These are phyloP conservation scores for Penicillium samsonianum DNA, from an alignment of 495 filamentous ascomycete species.

Conservation along the genomic window DNA sequence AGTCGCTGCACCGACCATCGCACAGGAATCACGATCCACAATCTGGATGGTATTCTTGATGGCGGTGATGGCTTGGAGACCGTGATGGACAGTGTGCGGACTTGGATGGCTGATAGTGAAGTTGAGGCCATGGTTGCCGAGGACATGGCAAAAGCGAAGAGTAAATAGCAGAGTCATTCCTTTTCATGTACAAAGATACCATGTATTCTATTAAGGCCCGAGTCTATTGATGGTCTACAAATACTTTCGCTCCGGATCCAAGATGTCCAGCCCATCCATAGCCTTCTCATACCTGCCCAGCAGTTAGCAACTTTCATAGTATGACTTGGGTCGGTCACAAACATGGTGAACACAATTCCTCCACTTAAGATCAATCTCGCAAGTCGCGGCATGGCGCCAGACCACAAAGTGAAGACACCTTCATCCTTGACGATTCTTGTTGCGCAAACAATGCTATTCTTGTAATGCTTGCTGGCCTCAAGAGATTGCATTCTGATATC, in stretches of 20 bases:
- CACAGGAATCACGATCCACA: slow-evolving; percentile 77
- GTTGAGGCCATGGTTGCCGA: slow-evolving; percentile 65
- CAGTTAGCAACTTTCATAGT: slow-evolving; percentile 17
- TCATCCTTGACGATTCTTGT: slow-evolving; percentile 84
- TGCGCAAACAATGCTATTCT: slow-evolving; percentile 86
- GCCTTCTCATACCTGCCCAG: slow-evolving; percentile 83
- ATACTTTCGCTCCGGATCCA: slow-evolving; percentile 85
- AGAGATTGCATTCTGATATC: slow-evolving; percentile 86
- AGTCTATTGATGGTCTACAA: slow-evolving; percentile 51
- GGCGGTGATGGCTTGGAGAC: slow-evolving; percentile 71
- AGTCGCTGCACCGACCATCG: slow-evolving; percentile 93
- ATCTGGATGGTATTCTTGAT: slow-evolving; percentile 76
- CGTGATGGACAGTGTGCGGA: slow-evolving; percentile 77
- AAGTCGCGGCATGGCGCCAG: slow-evolving; percentile 82
- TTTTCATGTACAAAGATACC: slow-evolving; percentile 25
- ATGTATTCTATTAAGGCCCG: slow-evolving; percentile 19
- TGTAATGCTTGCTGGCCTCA: slow-evolving; percentile 79
- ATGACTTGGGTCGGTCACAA: slow-evolving; percentile 26
- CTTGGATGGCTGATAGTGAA: slow-evolving; percentile 77
- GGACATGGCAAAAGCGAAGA: slow-evolving; percentile 36
- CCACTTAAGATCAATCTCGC: slow-evolving; percentile 85
- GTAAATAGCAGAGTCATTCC: slow-evolving; percentile 9
- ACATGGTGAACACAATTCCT: slow-evolving; percentile 98
- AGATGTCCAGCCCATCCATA: slow-evolving; percentile 78
- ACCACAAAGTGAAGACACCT: slow-evolving; percentile 89